Conservation (phyloP, 73 alveolate species). For the Stentor roeselii region DNA sequence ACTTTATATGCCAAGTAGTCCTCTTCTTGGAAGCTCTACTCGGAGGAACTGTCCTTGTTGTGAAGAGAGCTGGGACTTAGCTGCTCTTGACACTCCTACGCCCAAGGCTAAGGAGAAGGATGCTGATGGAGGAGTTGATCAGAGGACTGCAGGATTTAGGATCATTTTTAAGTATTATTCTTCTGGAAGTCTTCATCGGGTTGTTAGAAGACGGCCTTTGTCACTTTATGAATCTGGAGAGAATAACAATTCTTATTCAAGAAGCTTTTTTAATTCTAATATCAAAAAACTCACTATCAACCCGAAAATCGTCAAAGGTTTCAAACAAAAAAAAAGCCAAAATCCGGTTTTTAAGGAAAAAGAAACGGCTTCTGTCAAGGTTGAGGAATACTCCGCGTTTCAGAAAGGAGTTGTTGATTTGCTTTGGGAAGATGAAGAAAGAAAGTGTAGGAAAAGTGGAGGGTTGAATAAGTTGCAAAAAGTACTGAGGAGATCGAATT, state of each 20-base stretch:
- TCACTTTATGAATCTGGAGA: background rate
- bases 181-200: background rate
- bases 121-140: background rate
- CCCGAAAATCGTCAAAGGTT: background rate
- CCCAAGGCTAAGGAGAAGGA: background rate
- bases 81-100: background rate
- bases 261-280: too few species aligned
- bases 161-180: background rate
- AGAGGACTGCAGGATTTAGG: background rate
- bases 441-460: background rate
- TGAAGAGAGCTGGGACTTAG: background rate
- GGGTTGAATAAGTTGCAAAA: conserved; percentile 13
- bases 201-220: conserved; percentile 15
- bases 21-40: background rate
- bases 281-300: background rate
- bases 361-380: background rate
- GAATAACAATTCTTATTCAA: background rate
- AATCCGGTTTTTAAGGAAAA: background rate
- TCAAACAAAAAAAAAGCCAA: background rate
- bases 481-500: background rate
- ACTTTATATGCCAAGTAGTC: background rate
- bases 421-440: background rate
- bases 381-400: background rate
- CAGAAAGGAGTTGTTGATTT: background rate
- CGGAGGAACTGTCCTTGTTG: conserved; percentile 5